Base-by-base conservation (phyloP, 2,329 filamentous ascomycete species). In the Xylariaceae sp. region DNA sequence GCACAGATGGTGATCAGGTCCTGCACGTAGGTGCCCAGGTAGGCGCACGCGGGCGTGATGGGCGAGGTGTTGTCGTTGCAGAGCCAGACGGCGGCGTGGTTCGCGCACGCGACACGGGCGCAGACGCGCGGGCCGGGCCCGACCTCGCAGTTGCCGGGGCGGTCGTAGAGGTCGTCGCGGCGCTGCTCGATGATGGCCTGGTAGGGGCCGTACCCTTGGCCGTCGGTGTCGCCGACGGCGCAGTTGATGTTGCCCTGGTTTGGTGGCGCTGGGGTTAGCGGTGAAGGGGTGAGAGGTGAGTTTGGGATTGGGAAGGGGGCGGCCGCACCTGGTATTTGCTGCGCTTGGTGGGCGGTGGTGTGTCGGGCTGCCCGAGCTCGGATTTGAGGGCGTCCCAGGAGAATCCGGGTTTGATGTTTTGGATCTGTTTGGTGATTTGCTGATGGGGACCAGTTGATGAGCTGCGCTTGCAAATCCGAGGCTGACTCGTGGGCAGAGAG, bases 41-140 rank as follows among this genome's bases (percentile, higher is more conserved):
- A 32, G 29, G 11, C 22, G 39, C 47, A 45, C 18, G 8, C 1
- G 2, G 19, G 42, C 15, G 29, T 15, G 15, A 50, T 35, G 22
- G 22, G 22, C 3, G 15, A 9, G 18, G 2, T 1, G 2, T 41
- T 49, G 39, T 51, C 50, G 39, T 53, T 53, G 37, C 49, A 51
- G 16, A 53, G 31, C 44, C 44, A 53, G 8, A 51, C 38, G 1
- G 34, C 47, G 1, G 47, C 43, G 11, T 45, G 19, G 9, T 37
- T 8, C 12, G 36, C 37, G 22, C 51, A 51, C 11, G 30, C 31
- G 24, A 48, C 16, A 2, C 33, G 38, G 2, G 33, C 13, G 31
- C 49, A 53, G 3, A 30, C 34, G 13, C 35, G 13, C 13, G 46
- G 46, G 2, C 42, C 47, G 8, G 35, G 4, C 7, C 2, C 22